Conservation (phyloP, 2,329 filamentous ascomycete genomes). For the Myriangium duriaei region DNA sequence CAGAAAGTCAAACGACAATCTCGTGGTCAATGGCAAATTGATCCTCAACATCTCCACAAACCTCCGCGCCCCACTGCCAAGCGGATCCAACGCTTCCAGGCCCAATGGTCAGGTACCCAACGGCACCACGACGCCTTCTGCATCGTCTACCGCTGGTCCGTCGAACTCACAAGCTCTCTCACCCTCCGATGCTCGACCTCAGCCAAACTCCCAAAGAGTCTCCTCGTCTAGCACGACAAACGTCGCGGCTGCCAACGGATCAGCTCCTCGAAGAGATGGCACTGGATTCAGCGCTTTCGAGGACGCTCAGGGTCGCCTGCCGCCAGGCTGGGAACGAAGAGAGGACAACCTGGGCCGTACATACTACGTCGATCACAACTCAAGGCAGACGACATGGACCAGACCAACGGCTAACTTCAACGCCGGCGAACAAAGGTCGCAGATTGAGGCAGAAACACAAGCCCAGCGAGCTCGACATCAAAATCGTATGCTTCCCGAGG, state of each 20-base stretch:
- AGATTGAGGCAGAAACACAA: conserved; percentile 82
- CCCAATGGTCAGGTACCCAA: conserved; percentile 25
- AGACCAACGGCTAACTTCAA: conserved; percentile 70
- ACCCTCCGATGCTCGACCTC: conserved; percentile 15
- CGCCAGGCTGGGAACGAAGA: conserved; percentile 87
- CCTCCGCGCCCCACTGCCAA: conserved; percentile 36
- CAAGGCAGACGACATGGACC: conserved; percentile 91
- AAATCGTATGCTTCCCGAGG: conserved; percentile 89
- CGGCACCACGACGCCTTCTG: conserved; percentile 25
- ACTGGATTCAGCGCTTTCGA: conserved; percentile 78
- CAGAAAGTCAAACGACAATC: conserved; percentile 95
- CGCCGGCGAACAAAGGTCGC: conserved; percentile 60
- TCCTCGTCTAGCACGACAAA: conserved; percentile 17
- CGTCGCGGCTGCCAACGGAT: conserved; percentile 21
- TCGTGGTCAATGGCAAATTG: conserved; percentile 93
- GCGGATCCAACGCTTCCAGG: conserved; percentile 19
- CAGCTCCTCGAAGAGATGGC: conserved; percentile 22
- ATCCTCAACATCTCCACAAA: conserved; percentile 96
- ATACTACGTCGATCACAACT: conserved; percentile 98
- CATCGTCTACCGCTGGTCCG: conserved; percentile 28
- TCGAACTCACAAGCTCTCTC: conserved; percentile 18
- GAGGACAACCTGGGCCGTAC: conserved; percentile 92
- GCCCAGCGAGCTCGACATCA: conserved; percentile 88
- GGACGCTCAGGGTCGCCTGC: conserved; percentile 84
- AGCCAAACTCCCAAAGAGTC: conserved; percentile 15